Base-by-base conservation (phyloP, 164 flowering plant species). In the Stephania yunnanensis region DNA sequence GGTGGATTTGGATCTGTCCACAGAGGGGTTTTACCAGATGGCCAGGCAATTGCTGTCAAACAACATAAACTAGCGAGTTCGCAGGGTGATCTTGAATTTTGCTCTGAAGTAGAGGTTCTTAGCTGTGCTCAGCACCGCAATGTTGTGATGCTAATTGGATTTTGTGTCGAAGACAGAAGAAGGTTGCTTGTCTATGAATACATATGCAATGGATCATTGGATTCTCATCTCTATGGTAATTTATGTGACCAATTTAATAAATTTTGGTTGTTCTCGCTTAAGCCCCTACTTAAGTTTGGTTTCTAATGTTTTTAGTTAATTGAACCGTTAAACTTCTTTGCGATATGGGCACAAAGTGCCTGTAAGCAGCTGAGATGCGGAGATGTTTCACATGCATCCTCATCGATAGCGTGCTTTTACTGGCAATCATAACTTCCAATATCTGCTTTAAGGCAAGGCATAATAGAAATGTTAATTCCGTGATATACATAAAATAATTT, bases 111-210 rank as follows among this genome's bases (percentile, higher is more conserved):
- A 66, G 96, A 92, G 84, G 97, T 90, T 77, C 75, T 95, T 66
- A 95, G 97, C 81, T 92, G 99, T 79, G 99, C 98, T 66, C 99
- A 95, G 71, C 99, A 95, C 80, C 94, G 99, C 10, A 95, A 95
- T 86, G 98, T 95, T 73, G 99, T 95, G 66, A 85, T 88, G 92
- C 84, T 95, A 75, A 91, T 93, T 78, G 99, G 98, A 15, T 90
- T 88, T 77, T 95, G 99, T 46, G 89, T 92, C 58, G 99, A 95
- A 82, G 91, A 84, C 74, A 85, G 82, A 76, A 87, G 91, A 75
- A 86, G 97, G 78, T 80, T 93, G 82, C 88, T 95, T 29, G 99
- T 95, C 75, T 95, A 95, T 81, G 99, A 95, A 74, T 95, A 84
- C 63, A 88, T 95, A 20, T 95, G 99, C 91, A 95, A 95, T 81